Evolutionary conservation across 2,329 filamentous ascomycete genomes (phyloP).

Genomic region (Cladorrhinum sp.): DNA sequence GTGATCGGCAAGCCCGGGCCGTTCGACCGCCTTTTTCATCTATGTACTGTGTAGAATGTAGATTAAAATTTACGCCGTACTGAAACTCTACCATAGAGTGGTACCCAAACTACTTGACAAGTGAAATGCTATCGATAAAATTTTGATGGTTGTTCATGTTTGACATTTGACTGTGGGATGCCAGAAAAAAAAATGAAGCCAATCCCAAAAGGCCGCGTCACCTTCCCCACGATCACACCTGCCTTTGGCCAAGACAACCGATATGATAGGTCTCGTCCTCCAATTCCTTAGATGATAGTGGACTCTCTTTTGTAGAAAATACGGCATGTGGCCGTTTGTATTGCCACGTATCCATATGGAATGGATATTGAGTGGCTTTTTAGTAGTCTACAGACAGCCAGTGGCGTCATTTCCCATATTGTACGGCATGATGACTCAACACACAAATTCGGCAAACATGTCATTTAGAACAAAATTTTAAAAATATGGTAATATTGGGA

Average conservation of each 20-base stretch:
- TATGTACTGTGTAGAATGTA: neutral
- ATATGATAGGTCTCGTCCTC: too few species aligned
- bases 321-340: neutral
- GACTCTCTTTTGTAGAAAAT: too few species aligned
- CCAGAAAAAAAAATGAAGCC: neutral
- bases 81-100: too few species aligned
- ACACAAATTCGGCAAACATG: too few species aligned
- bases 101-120: too few species aligned
- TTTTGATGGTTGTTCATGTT: neutral
- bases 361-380: too few species aligned
- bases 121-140: too few species aligned
- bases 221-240: too few species aligned
- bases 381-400: neutral
- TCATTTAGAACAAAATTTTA: too few species aligned
- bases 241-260: too few species aligned
- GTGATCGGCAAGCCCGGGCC: neutral
- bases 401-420: neutral
- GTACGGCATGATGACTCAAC: neutral
- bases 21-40: neutral
- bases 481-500: neutral
- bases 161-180: neutral
- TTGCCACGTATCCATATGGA: neutral
- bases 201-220: neutral
- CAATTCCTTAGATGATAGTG: too few species aligned
- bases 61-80: neutral